Evolutionary conservation across 495 filamentous ascomycete genomes (phyloP), one percentile per base, ranked within the genome.

Genomic region (Lasiosphaeriaceae sp.): DNA sequence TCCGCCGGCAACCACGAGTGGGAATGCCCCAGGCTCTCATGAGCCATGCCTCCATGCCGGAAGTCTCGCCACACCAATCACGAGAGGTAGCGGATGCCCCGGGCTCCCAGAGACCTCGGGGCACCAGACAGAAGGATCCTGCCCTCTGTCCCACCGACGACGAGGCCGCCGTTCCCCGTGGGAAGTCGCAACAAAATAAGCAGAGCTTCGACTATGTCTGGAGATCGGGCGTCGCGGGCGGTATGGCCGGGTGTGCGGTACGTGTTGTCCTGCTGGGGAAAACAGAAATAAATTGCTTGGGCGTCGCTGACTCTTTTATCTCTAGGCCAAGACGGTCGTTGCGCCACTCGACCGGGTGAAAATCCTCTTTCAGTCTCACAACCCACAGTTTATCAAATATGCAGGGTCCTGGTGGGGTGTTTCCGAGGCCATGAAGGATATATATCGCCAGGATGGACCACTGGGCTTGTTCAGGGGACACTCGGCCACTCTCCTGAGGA

Each of bases 331-430:
- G 80, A 96, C 93, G 1, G 77, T 95, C 17, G 96, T 98, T 14
- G 94, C 90, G 23, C 94, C 94, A 34, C 89, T 98, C 53, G 94
- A 98, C 75, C 86, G 94, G 45, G 94, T 98, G 66, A 98, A 98
- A 71, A 98, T 98, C 68, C 87, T 98, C 50, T 97, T 98, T 77
- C 94, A 98, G 74, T 86, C 94, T 51, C 89, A 88, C 55, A 96
- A 92, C 67, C 94, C 94, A 4, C 87, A 95, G 62, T 98, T 96
- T 69, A 79, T 86, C 26, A 96, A 94, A 73, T 97, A 97, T 69
- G 84, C 88, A 0, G 89, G 92, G 41, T 89, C 84, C 35, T 97
- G 92, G 90, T 78, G 79, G 57, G 94, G 94, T 26, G 81, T 94
- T 11, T 77, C 81, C 3, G 73, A 77, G 31, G 93, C 94, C 9